Percentiles rank a stretch among this genome's conserved stretches.
Conservation (phyloP, 495 filamentous ascomycete species). For the Tuber calosporum region DNA sequence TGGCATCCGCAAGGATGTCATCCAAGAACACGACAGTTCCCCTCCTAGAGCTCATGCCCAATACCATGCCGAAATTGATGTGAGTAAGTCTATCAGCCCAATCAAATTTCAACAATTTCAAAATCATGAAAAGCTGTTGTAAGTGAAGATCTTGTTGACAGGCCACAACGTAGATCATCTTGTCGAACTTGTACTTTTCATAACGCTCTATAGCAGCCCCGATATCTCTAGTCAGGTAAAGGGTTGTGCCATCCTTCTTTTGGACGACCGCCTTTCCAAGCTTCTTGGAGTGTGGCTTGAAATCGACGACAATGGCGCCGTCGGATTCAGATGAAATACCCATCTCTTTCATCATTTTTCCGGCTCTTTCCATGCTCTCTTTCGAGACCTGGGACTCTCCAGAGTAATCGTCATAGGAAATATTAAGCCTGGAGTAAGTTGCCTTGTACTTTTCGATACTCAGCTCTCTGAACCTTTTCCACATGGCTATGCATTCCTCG, state of each 20-base stretch:
- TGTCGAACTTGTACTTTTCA: conserved; percentile 59
- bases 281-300: conserved; percentile 63
- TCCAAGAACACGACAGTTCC: conserved; percentile 54
- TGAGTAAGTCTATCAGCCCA: conserved; percentile 54
- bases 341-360: conserved; percentile 59
- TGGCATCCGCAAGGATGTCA: conserved; percentile 57
- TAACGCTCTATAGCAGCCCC: conserved; percentile 55
- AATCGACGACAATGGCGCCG: conserved; percentile 82
- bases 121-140: conserved; percentile 59
- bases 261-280: conserved; percentile 53
- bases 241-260: conserved; percentile 57
- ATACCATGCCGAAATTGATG: conserved; percentile 57
- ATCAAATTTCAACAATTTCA: conserved; percentile 55
- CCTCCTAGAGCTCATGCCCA: conserved; percentile 58
- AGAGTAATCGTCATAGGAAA: conserved; percentile 86
- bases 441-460: conserved; percentile 78
- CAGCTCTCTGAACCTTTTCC: conserved; percentile 82
- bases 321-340: conserved; percentile 73
- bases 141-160: conserved; percentile 57
- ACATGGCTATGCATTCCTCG: conserved; percentile 64
- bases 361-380: conserved; percentile 68
- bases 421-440: conserved; percentile 79
- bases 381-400: conserved; percentile 87
- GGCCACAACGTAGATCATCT: conserved; percentile 64
- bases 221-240: conserved; percentile 62